A percentile compares a stretch with the other conserved stretches of the same genome.
Evolutionary conservation across 1,284 basidiomycete genomes (phyloP).

Genomic region (Cutaneotrichosporon sp.): DNA sequence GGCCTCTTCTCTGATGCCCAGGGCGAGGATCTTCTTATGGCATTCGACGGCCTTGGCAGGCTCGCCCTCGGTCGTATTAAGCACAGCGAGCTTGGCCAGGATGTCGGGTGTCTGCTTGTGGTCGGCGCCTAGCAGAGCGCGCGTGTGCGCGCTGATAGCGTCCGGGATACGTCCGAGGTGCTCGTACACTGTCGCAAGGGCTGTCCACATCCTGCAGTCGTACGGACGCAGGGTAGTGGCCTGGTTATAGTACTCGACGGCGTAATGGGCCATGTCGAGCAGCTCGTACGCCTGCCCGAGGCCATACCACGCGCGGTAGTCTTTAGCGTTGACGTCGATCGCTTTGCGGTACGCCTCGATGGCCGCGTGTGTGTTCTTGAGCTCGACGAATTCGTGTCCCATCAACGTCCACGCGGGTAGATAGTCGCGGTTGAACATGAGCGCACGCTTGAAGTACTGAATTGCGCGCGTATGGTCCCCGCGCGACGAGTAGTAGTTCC

Average conservation of each 20-base stretch:
- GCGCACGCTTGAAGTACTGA: constrained; percentile 89
- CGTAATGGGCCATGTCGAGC: constrained; percentile 93
- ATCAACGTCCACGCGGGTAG: constrained; percentile 98
- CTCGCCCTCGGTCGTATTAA: constrained; percentile 56
- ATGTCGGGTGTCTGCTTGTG: constrained; percentile 71
- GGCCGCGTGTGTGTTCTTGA: constrained; percentile 98
- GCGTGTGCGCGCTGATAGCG: constrained; percentile 83
- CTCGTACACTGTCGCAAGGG: constrained; percentile 90
- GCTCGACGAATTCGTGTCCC: constrained; percentile 98
- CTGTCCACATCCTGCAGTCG: constrained; percentile 94
- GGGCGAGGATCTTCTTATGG: constrained; percentile 62
- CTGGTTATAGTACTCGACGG: constrained; percentile 93
- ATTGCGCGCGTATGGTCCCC: constrained; percentile 94
- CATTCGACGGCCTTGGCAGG: constrained; percentile 28
- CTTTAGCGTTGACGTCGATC: constrained; percentile 92
- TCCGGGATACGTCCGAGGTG: constrained; percentile 76
- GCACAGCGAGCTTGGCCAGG: constrained; percentile 68
- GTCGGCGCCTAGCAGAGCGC: constrained; percentile 81
- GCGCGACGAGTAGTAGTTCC: constrained; percentile 93
- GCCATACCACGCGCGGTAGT: constrained; percentile 98
- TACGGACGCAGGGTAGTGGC: constrained; percentile 91
- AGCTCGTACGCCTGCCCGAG: constrained; percentile 97
- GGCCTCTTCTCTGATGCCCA: constrained; percentile 63
- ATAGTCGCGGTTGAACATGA: constrained; percentile 90
- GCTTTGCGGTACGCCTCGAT: constrained; percentile 96